phyloP scores from a whole-genome alignment of 1,284 basidiomycete genomes.

The Anthracocystis setariae region DNA sequence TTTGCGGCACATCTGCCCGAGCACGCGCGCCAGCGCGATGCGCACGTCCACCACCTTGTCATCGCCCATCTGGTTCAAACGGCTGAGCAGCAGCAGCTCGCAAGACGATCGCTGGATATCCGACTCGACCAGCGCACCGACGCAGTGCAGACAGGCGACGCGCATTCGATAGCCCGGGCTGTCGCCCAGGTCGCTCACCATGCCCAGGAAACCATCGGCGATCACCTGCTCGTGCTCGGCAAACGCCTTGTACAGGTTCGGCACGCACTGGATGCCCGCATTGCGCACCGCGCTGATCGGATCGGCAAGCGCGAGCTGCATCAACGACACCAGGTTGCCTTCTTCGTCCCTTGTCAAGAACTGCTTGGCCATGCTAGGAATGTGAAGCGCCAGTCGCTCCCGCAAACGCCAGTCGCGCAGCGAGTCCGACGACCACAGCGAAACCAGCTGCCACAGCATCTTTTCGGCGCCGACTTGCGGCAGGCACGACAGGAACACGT shows the following conservation, averaged over 20 bases:
- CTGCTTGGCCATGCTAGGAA: slow-evolving; percentile 71
- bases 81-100: slow-evolving; percentile 75
- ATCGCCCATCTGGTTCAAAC: slow-evolving; percentile 76
- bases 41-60: slow-evolving; percentile 82
- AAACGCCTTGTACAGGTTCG: slow-evolving; percentile 52
- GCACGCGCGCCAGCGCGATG: slow-evolving; percentile 80
- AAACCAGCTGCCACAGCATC: slow-evolving; percentile 74
- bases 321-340: slow-evolving; percentile 69
- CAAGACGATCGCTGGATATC: slow-evolving; percentile 67
- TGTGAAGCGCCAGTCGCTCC: slow-evolving; percentile 75
- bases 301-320: slow-evolving; percentile 79
- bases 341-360: slow-evolving; percentile 67
- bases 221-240: slow-evolving; percentile 55
- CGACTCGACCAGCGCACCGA: slow-evolving; percentile 51
- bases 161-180: slow-evolving; percentile 62
- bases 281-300: slow-evolving; percentile 84
- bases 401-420: slow-evolving; percentile 85
- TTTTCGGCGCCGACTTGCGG: slow-evolving; percentile 71
- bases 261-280: slow-evolving; percentile 76
- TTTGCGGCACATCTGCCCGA: slow-evolving; percentile 70
- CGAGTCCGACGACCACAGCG: slow-evolving; percentile 74
- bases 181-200: slow-evolving; percentile 62
- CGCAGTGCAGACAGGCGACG: slow-evolving; percentile 56
- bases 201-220: slow-evolving; percentile 62
- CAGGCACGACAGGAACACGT: slow-evolving; percentile 72